A percentile compares a stretch with the other conserved stretches of the same genome.
phyloP scores from a whole-genome alignment of 495 filamentous ascomycete genomes.

The Paragyromitra xinjiangensis region DNA sequence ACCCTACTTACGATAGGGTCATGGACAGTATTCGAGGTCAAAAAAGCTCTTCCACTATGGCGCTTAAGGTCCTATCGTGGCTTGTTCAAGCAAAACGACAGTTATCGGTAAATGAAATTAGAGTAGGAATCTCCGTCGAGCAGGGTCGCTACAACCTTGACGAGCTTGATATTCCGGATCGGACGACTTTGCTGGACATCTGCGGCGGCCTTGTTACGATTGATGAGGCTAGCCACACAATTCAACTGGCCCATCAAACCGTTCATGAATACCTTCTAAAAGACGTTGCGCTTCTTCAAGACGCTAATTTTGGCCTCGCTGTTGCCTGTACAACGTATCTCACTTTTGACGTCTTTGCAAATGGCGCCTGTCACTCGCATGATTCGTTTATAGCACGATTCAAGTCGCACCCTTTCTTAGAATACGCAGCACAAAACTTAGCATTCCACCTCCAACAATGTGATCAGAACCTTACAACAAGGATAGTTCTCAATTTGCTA shows the following conservation, averaged over 20 bases:
- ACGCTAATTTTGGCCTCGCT: not conserved
- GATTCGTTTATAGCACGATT: not conserved
- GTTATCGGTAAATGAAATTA: slow-evolving; percentile 1
- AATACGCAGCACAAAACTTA: slow-evolving; percentile 5
- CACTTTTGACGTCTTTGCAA: not conserved
- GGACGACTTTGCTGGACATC: slow-evolving; percentile 34
- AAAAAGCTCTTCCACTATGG: not conserved
- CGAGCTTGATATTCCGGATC: slow-evolving; percentile 38
- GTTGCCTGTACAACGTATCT: slow-evolving; percentile 4
- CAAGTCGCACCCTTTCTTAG: slow-evolving; percentile 1
- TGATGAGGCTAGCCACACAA: slow-evolving; percentile 42
- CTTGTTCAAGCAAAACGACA: not conserved
- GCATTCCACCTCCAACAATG: not conserved
- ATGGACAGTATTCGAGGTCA: not conserved
- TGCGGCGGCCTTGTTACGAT: slow-evolving; percentile 54
- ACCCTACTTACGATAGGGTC: not conserved
- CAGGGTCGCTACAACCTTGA: not conserved
- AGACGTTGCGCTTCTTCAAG: not conserved
- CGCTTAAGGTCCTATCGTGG: slow-evolving; percentile 11
- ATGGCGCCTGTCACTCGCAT: not conserved
- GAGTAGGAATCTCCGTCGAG: slow-evolving; percentile 8
- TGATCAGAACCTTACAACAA: not conserved
- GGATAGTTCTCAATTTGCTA: not conserved
- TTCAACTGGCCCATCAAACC: slow-evolving; percentile 55
- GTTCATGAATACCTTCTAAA: slow-evolving; percentile 53